phyloP scores from a whole-genome alignment of 2,329 filamentous ascomycete genomes.

The Epichloe typhina region DNA sequence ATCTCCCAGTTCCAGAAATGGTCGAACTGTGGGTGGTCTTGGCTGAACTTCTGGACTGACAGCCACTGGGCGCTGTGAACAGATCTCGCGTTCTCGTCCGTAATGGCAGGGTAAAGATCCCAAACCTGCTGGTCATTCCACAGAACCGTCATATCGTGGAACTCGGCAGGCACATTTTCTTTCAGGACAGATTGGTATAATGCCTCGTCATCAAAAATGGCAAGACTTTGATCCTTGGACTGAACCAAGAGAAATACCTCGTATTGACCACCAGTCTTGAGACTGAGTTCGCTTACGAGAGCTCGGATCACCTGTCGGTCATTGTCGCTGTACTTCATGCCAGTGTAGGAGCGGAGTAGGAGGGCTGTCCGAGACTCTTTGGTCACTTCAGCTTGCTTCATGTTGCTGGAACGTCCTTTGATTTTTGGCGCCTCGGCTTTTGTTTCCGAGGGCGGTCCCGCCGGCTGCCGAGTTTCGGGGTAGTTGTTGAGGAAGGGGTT shows the following conservation, averaged over 20 bases:
- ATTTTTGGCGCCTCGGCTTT: constrained; percentile 5
- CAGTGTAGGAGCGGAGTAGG: constrained; percentile 62
- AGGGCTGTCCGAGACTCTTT: constrained; percentile 52
- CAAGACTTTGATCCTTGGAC: constrained; percentile 48
- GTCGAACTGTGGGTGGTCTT: constrained; percentile 67
- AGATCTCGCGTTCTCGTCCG: constrained; percentile 40
- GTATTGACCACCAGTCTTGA: constrained; percentile 69
- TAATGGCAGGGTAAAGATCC: constrained; percentile 63
- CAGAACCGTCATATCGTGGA: constrained; percentile 56
- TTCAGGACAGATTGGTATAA: constrained; percentile 47
- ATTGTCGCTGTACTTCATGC: constrained; percentile 64
- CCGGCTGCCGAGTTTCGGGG: constrained; percentile 17
- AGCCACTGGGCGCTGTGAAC: constrained; percentile 56
- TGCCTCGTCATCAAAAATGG: constrained; percentile 45
- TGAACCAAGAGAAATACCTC: constrained; percentile 71
- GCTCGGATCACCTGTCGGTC: constrained; percentile 69
- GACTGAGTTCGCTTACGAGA: constrained; percentile 61
- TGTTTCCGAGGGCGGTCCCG: constrained; percentile 5
- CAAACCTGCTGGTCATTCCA: constrained; percentile 66
- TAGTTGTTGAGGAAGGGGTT: constrained; percentile 33
- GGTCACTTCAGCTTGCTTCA: constrained; percentile 11
- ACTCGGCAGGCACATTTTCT: constrained; percentile 54
- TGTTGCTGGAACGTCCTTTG: constrained; percentile 6
- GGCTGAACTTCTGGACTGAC: constrained; percentile 61
- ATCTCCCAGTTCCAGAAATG: constrained; percentile 84